Base-by-base conservation (phyloP, 257 asterid species). In the Rhazya stricta region DNA sequence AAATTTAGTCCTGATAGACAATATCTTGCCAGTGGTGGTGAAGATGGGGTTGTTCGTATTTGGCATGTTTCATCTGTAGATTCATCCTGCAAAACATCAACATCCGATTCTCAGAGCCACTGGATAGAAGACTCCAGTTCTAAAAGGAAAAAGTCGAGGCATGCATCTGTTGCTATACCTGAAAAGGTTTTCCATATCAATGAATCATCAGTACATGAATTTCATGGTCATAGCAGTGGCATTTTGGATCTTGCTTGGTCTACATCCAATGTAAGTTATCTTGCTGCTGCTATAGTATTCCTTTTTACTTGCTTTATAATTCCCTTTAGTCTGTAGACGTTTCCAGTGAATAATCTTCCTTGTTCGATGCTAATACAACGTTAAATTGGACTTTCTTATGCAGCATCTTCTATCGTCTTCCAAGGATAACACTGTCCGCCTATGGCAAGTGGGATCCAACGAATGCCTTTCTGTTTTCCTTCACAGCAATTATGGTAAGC, bases 161-260 rank as follows among this genome's bases (percentile, higher is more conserved):
- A 74, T 43, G 78, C 86, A 23, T 68, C 89, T 2, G 61, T 88
- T 42, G 30, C 85, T 37, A 48, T 88, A 68, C 97, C 98, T 9
- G 85, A 89, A 18, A 88, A 85, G 83, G 80, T 81, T 36, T 87
- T 94, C 82, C 94, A 68, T 41, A 84, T 91, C 13, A 85, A 81
- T 18, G 93, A 91, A 72, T 83, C 76, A 39, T 91, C 91, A 0
- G 3, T 90, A 78, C 88, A 78, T 25, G 90, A 79, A 77, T 85
- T 88, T 42, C 77, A 75, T 36, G 98, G 91, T 27, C 98, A 94
- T 61, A 69, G 75, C n/a, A 54, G 87, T 71, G 91, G 84, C 34
- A 80, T 91, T 58, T 78, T 91, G 74, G 98, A 91, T 76, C 84
- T 94, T 1, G 86, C 97, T 3, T 94, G 98, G 98, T 94, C 98